Conservation (phyloP, 169 alveolate species). For the Plasmodium fragile region DNA sequence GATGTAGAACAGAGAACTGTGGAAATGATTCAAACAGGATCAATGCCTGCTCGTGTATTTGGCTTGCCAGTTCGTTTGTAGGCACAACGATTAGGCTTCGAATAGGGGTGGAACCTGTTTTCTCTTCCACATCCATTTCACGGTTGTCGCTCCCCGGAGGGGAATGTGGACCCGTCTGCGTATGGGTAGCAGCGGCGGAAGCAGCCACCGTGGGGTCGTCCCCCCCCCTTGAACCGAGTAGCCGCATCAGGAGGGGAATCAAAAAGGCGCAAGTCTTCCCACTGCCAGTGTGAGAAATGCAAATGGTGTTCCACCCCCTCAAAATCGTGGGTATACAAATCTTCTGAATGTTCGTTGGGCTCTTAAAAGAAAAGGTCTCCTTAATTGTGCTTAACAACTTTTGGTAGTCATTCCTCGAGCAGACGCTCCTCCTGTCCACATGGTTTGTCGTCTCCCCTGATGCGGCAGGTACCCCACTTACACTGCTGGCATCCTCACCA, state of each 20-base stretch:
- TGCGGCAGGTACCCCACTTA: background rate
- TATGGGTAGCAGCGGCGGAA: background rate
- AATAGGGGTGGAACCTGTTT: background rate
- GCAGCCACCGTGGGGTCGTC: background rate
- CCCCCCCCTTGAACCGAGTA: background rate
- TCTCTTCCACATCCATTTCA: background rate
- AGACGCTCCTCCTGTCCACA: background rate
- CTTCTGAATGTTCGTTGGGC: constrained; percentile 58
- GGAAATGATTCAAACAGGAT: constrained; percentile 32
- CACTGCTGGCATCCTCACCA: background rate
- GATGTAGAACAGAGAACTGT: constrained; percentile 7
- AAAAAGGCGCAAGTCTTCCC: constrained; percentile 88
- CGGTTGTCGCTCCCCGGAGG: background rate
- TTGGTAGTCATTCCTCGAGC: constrained; percentile 7
- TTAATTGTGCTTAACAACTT: constrained; percentile 38
- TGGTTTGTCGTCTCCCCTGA: background rate
- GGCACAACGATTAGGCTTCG: constrained; percentile 65
- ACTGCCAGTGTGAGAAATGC: constrained; percentile 88
- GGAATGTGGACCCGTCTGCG: background rate
- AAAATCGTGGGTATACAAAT: constrained; percentile 81
- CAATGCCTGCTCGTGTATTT: constrained; percentile 58
- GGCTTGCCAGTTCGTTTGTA: constrained; percentile 51
- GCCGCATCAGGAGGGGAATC: constrained; percentile 76
- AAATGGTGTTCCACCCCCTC: constrained; percentile 79
- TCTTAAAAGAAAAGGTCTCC: constrained; percentile 28